Percentiles rank a stretch among this genome's conserved stretches.
Conservation (phyloP, 106 monocot species). For the Apostasia ramifera region DNA sequence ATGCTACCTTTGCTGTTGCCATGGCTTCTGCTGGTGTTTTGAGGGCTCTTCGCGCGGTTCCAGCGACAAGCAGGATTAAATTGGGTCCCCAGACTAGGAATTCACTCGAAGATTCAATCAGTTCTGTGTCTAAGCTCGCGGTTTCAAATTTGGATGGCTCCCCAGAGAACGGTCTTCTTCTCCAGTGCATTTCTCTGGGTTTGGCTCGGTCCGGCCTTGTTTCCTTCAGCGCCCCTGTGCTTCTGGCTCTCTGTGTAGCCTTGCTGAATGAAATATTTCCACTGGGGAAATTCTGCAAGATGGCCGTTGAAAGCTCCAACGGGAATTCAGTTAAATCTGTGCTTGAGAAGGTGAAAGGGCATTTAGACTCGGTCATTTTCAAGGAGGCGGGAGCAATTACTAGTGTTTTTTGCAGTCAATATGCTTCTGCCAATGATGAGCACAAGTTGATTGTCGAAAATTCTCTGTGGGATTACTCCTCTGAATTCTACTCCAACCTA, state of each 20-base stretch:
- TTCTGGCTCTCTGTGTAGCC: conserved; percentile 46
- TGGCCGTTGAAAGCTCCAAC: conserved; percentile 17
- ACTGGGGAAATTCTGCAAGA: conserved; percentile 23
- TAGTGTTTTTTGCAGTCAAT: conserved; percentile 71
- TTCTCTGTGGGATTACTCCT: conserved; percentile 56
- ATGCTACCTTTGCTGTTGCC: conserved; percentile 31
- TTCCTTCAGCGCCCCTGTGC: conserved; percentile 23
- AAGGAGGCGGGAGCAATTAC: conserved; percentile 86
- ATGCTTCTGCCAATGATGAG: conserved; percentile 45
- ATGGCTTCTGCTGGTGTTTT: conserved; percentile 67
- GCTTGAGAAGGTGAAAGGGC: conserved; percentile 21
- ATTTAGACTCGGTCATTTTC: conserved; percentile 53
- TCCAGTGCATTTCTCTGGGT: conserved; percentile 66
- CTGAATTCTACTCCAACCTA: conserved; percentile 41
- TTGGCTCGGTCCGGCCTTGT: conserved; percentile 59
- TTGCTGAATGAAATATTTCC: conserved; percentile 57
- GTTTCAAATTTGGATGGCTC: conserved; percentile 21
- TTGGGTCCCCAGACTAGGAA: conserved; percentile 25
- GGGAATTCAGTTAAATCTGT: conserved; percentile 1
- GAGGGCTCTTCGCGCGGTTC: conserved; percentile 50
- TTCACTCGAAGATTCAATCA: conserved; percentile 43
- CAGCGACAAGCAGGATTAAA: conserved; percentile 20
- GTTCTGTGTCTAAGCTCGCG: conserved; percentile 28
- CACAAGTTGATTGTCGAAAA: conserved; percentile 35
- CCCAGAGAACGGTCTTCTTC: conserved; percentile 25